Conservation (phyloP, 495 filamentous ascomycete species). For the Penicillium psychrofluorescens region DNA sequence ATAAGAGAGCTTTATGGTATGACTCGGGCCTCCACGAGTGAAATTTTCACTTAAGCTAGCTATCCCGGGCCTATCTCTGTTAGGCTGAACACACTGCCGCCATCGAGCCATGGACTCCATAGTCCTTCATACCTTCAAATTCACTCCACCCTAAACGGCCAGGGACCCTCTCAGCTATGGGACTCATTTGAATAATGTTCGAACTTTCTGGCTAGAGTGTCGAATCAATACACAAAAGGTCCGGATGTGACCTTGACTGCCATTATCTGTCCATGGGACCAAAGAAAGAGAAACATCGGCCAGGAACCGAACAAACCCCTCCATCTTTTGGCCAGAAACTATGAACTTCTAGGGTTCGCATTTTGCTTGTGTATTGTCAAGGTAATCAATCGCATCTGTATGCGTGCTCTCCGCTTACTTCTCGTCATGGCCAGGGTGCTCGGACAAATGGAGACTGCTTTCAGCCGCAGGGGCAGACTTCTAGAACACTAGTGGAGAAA, state of each 20-base stretch:
- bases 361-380: no score
- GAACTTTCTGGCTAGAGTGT: no score
- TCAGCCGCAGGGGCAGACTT: constrained; percentile 12
- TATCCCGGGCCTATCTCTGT: constrained; percentile 12
- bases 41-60: background rate
- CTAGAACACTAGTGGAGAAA: constrained; percentile 13
- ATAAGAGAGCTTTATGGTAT: constrained; percentile 3
- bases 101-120: constrained; percentile 2
- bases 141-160: no score
- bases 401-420: background rate
- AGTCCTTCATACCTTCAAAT: background rate
- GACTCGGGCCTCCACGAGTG: background rate
- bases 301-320: no score
- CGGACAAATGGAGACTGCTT: background rate
- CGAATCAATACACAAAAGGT: no score
- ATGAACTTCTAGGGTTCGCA: no score
- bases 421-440: background rate
- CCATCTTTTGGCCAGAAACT: no score
- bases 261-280: no score
- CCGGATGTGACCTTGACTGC: no score
- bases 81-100: background rate
- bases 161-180: no score
- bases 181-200: no score
- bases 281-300: no score
- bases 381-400: background rate